These are phyloP conservation scores for Suillus hirtellus DNA, from an alignment of 768 basidiomycete genomes.

Conservation along the genomic window DNA sequence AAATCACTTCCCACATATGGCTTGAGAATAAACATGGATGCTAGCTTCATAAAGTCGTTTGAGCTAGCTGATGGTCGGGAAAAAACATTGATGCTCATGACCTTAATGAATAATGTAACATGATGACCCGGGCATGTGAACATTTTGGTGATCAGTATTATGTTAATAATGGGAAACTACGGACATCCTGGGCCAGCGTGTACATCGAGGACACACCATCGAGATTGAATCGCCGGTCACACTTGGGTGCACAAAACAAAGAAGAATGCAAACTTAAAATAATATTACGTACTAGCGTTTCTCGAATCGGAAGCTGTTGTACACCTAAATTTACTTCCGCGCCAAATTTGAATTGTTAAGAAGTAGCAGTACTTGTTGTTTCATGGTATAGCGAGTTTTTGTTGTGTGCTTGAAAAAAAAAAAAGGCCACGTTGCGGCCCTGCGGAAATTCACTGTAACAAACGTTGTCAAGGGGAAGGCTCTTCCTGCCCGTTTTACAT, in stretches of 20 bases:
- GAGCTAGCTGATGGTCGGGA: background rate
- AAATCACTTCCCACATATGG: background rate
- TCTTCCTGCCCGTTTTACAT: background rate
- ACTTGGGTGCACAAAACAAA: background rate
- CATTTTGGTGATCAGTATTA: background rate
- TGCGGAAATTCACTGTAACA: constrained; percentile 26
- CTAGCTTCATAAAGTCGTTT: background rate
- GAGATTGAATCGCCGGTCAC: background rate
- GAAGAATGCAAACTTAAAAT: background rate
- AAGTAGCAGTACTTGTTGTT: background rate
- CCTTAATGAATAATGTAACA: background rate
- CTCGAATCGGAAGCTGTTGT: constrained; percentile 12
- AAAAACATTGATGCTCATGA: background rate
- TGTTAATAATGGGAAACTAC: background rate
- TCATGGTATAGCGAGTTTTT: background rate
- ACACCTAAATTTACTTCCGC: constrained; percentile 1
- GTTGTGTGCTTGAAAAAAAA: constrained; percentile 1
- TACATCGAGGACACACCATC: background rate
- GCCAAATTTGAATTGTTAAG: background rate
- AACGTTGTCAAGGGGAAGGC: constrained; percentile 12
- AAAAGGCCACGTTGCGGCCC: constrained; percentile 19
- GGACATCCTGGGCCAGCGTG: background rate
- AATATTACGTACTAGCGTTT: background rate
- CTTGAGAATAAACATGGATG: background rate
- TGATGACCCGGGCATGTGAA: background rate